Evolutionary conservation across 1,139 yeast species (phyloP).

Genomic region (Sugiyamaella castrensis): DNA sequence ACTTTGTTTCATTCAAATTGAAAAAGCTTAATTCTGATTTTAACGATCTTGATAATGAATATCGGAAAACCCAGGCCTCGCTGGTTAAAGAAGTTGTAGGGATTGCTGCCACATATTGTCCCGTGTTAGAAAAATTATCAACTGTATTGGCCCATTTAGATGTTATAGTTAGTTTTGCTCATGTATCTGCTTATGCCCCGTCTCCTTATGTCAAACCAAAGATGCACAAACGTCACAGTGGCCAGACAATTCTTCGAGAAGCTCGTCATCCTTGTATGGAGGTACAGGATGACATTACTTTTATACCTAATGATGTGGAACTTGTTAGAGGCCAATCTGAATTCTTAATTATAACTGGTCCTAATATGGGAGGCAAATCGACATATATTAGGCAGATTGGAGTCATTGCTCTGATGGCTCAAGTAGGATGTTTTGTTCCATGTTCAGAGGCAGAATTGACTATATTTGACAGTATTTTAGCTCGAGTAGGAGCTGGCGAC

Average conservation of each 20-base stretch:
- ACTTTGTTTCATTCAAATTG: conserved; percentile 70
- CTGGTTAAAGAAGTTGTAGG: conserved; percentile 78
- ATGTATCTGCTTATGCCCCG: conserved; percentile 80
- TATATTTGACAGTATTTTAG: conserved; percentile 84
- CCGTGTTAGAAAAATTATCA: conserved; percentile 68
- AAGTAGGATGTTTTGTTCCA: conserved; percentile 90
- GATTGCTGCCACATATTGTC: conserved; percentile 76
- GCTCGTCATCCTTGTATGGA: conserved; percentile 95
- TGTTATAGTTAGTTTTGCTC: conserved; percentile 82
- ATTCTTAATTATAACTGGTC: conserved; percentile 88
- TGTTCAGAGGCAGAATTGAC: conserved; percentile 69
- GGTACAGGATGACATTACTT: conserved; percentile 80
- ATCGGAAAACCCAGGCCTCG: conserved; percentile 68
- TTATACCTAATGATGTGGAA: conserved; percentile 80
- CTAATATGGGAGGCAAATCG: conserved; percentile 98
- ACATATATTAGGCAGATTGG: conserved; percentile 93
- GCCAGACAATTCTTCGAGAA: conserved; percentile 57
- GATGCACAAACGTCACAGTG: conserved; percentile 50
- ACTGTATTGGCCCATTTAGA: conserved; percentile 70
- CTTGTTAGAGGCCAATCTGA: conserved; percentile 53
- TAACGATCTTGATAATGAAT: conserved; percentile 57
- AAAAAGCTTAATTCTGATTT: conserved; percentile 59
- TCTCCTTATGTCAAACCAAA: conserved; percentile 74
- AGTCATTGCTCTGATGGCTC: conserved; percentile 83
- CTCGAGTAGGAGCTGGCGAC: conserved; percentile 98